Conservation (phyloP, 306 rosid species). For the Prunus campanulata region DNA sequence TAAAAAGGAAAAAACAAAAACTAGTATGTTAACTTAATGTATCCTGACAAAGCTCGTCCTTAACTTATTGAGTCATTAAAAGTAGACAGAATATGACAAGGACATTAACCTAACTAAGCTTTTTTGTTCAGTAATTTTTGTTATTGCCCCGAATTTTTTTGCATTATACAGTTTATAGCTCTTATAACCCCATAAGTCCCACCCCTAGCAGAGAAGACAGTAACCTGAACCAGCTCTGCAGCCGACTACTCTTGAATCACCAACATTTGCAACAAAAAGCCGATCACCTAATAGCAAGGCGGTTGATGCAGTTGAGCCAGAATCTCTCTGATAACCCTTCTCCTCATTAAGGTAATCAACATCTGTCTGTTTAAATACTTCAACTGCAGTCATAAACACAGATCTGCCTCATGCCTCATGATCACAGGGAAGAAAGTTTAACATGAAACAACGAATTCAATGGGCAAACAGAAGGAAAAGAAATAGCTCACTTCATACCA, state of each 20-base stretch:
- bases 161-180: neutral
- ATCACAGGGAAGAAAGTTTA: conserved; percentile 22
- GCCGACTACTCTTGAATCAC: conserved; percentile 93
- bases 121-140: neutral
- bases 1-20: neutral
- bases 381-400: conserved; percentile 46
- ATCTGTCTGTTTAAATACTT: conserved; percentile 81
- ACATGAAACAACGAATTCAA: conserved; percentile 1
- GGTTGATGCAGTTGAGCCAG: conserved; percentile 92
- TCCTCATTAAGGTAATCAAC: conserved; percentile 76
- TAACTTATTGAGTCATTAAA: neutral
- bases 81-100: neutral
- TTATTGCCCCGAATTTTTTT: neutral
- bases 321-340: conserved; percentile 71
- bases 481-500: conserved; percentile 42
- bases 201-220: conserved; percentile 32
- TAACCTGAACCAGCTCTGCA: conserved; percentile 86
- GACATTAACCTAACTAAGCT: neutral
- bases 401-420: conserved; percentile 19
- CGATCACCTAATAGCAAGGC: conserved; percentile 79
- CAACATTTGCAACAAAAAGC: conserved; percentile 86
- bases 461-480: neutral
- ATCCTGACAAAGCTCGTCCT: neutral
- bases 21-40: neutral
- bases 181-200: conserved; percentile 22